Conservation (phyloP, 495 filamentous ascomycete genomes). For the Hypoxylon fuscum region DNA sequence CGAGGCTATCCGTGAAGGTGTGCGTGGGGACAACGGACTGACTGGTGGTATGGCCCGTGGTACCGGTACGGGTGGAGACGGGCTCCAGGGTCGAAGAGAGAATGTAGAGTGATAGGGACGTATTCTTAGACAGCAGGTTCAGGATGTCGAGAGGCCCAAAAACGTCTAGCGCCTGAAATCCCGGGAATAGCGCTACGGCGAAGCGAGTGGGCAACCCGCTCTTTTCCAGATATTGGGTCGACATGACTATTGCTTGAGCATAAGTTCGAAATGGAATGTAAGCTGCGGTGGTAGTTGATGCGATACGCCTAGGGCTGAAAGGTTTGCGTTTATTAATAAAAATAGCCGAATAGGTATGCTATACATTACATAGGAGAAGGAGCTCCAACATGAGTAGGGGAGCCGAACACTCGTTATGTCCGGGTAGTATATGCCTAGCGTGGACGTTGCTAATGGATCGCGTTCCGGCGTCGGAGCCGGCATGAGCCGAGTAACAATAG, state of each 20-base stretch:
- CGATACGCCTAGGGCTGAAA: too few relatives aligned
- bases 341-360: too few relatives aligned
- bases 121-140: slow-evolving; percentile 58
- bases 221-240: background rate
- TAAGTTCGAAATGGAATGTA: background rate
- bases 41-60: slow-evolving; percentile 44
- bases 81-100: slow-evolving; percentile 63
- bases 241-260: background rate
- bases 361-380: too few relatives aligned
- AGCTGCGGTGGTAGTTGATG: background rate
- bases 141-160: slow-evolving; percentile 71
- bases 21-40: slow-evolving; percentile 68
- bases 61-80: slow-evolving; percentile 43
- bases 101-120: slow-evolving; percentile 55
- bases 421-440: too few relatives aligned
- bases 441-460: too few relatives aligned
- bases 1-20: slow-evolving; percentile 59
- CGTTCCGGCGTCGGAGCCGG: too few relatives aligned
- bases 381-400: too few relatives aligned
- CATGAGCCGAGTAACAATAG: too few relatives aligned
- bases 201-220: slow-evolving; percentile 41
- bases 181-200: slow-evolving; percentile 54
- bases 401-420: too few relatives aligned
- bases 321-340: too few relatives aligned
- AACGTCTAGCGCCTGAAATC: slow-evolving; percentile 62